A percentile compares a stretch with the other conserved stretches of the same genome.
These are phyloP conservation scores for Picochlorum sp. DNA, from an alignment of 139 green algal genomes.

Conservation along the genomic window DNA sequence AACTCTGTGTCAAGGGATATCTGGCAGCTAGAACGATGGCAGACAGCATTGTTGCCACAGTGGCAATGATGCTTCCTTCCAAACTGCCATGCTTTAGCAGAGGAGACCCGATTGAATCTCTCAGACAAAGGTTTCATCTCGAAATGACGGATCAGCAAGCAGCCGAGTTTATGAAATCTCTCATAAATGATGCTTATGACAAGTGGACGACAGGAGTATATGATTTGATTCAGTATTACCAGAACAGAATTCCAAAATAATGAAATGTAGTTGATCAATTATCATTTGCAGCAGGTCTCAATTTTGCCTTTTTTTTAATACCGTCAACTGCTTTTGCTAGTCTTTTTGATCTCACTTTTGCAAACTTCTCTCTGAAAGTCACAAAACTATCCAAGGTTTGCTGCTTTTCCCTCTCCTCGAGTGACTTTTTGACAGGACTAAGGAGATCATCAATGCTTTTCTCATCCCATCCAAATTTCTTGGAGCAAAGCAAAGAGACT, in stretches of 20 bases:
- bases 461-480: conserved; percentile 57
- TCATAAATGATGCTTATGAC: conserved; percentile 81
- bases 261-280: not conserved
- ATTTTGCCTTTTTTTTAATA: conserved; percentile 34
- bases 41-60: conserved; percentile 41
- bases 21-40: conserved; percentile 56
- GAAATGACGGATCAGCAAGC: conserved; percentile 64
- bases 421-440: conserved; percentile 61
- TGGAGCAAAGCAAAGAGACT: conserved; percentile 60
- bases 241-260: conserved; percentile 59
- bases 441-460: conserved; percentile 63
- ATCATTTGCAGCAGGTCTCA: not conserved
- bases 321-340: conserved; percentile 49
- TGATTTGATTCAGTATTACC: conserved; percentile 79
- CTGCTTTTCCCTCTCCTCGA: conserved; percentile 58
- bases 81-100: conserved; percentile 61
- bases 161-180: conserved; percentile 59
- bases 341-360: conserved; percentile 80
- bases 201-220: conserved; percentile 44
- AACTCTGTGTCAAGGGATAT: conserved; percentile 71
- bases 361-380: conserved; percentile 69
- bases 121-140: conserved; percentile 55
- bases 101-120: conserved; percentile 49
- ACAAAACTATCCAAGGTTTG: conserved; percentile 73
- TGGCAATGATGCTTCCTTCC: conserved; percentile 47